These are phyloP conservation scores for Pleochaeta shiraiana DNA, from an alignment of 2,329 filamentous ascomycete species.

Conservation along the genomic window DNA sequence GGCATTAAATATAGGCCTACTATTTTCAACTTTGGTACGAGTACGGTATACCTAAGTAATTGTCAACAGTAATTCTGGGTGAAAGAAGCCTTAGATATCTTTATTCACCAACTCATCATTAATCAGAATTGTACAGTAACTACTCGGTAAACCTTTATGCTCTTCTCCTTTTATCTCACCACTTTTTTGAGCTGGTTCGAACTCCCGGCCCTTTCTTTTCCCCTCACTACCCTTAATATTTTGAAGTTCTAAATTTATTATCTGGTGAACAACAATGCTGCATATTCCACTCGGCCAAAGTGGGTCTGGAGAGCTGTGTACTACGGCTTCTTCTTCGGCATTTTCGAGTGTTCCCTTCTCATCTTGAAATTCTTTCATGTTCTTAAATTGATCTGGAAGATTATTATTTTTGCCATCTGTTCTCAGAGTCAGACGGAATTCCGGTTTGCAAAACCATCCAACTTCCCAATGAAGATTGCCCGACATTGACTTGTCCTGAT, in stretches of 20 bases:
- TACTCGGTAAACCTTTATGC: slow-evolving; percentile 57
- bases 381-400: slow-evolving; percentile 49
- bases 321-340: slow-evolving; percentile 60
- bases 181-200: slow-evolving; percentile 64
- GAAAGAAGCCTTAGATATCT: too few relatives aligned
- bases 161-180: slow-evolving; percentile 78
- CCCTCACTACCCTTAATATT: slow-evolving; percentile 73
- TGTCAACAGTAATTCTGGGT: too few relatives aligned
- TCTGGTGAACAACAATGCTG: slow-evolving; percentile 75
- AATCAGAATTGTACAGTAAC: slow-evolving; percentile 79
- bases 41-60: slow-evolving; percentile 53
- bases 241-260: slow-evolving; percentile 81
- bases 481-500: slow-evolving; percentile 72
- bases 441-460: slow-evolving; percentile 80
- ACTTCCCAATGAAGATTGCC: slow-evolving; percentile 93
- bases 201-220: slow-evolving; percentile 66
- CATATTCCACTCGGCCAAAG: slow-evolving; percentile 85
- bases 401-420: slow-evolving; percentile 71
- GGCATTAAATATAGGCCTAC: slow-evolving; percentile 92
- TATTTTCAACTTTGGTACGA: slow-evolving; percentile 81
- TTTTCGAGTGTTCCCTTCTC: slow-evolving; percentile 62
- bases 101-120: slow-evolving; percentile 55
- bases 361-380: slow-evolving; percentile 61
- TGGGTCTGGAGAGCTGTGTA: slow-evolving; percentile 84
- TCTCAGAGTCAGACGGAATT: slow-evolving; percentile 62